Evolutionary conservation across 192 early-diverging fungal genomes (phyloP).

Genomic region (Mortierella claussenii): DNA sequence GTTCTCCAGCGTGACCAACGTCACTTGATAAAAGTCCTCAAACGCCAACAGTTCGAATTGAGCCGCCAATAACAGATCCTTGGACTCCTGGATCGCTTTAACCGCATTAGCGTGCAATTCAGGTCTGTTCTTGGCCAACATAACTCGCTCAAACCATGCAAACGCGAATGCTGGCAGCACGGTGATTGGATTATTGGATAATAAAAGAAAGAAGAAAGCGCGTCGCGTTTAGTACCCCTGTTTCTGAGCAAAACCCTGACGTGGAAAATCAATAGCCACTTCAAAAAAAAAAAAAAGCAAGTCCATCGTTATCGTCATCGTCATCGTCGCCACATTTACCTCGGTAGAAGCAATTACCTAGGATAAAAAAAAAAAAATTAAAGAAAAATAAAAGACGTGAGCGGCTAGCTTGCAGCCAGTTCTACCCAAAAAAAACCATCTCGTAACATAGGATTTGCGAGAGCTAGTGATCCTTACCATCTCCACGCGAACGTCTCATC

Average conservation of each 20-base stretch:
- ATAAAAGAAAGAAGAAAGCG: conserved; percentile 8
- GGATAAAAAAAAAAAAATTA: neutral
- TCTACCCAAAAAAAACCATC: too few species aligned
- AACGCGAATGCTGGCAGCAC: conserved; percentile 66
- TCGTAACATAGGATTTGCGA: too few species aligned
- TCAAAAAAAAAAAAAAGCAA: neutral
- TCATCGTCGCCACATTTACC: too few species aligned
- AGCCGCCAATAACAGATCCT: conserved; percentile 48
- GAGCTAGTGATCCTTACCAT: conserved; percentile 55
- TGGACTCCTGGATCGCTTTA: conserved; percentile 50
- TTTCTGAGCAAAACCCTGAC: too few species aligned
- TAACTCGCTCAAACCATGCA: conserved; percentile 69
- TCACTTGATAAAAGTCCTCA: conserved; percentile 67
- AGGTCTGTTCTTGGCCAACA: conserved; percentile 39
- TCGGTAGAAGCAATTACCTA: conserved; percentile 73
- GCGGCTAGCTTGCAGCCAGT: too few species aligned
- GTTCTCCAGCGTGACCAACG: conserved; percentile 54
- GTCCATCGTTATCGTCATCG: too few species aligned
- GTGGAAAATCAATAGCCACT: neutral
- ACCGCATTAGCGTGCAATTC: conserved; percentile 34
- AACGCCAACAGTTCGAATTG: conserved; percentile 62
- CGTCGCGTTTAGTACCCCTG: too few species aligned
- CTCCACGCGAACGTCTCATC: conserved; percentile 67
- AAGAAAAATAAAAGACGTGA: too few species aligned
- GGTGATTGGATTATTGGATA: neutral